These are phyloP conservation scores for Lecanicillium sp. DNA, from an alignment of 2,329 filamentous ascomycete genomes.

Conservation along the genomic window DNA sequence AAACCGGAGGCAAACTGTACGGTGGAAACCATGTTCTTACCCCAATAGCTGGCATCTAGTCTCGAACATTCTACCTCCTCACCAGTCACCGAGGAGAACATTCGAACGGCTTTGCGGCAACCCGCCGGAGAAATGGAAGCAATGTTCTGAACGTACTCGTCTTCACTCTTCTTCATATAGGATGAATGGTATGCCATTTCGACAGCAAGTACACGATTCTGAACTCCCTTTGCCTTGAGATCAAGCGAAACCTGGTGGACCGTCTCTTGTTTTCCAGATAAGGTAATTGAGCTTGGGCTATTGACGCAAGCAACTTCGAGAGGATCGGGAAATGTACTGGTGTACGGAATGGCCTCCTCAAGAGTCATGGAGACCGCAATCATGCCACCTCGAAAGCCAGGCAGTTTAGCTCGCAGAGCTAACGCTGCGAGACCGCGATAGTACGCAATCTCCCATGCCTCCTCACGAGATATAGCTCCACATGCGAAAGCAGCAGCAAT, in stretches of 20 bases:
- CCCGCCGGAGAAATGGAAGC: slow-evolving; percentile 16
- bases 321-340: slow-evolving; percentile 18
- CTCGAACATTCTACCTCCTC: slow-evolving; percentile 18
- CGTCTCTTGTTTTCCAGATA: slow-evolving; percentile 34
- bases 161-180: slow-evolving; percentile 35
- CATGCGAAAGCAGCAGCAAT: slow-evolving; percentile 39
- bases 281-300: slow-evolving; percentile 36
- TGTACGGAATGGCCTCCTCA: slow-evolving; percentile 23
- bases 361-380: slow-evolving; percentile 33
- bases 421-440: slow-evolving; percentile 33
- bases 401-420: slow-evolving; percentile 22
- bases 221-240: slow-evolving; percentile 26
- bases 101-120: slow-evolving; percentile 18
- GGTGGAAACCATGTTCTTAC: slow-evolving; percentile 37
- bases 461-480: slow-evolving; percentile 29
- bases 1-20: slow-evolving; percentile 40
- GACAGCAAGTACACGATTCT: slow-evolving; percentile 31
- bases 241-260: slow-evolving; percentile 28
- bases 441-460: slow-evolving; percentile 38
- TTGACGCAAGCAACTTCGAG: slow-evolving; percentile 39
- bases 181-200: slow-evolving; percentile 39
- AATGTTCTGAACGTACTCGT: slow-evolving; percentile 29
- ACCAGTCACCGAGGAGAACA: slow-evolving; percentile 39
- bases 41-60: slow-evolving; percentile 38
- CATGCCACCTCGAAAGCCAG: slow-evolving; percentile 33